phyloP scores from a whole-genome alignment of 2,329 filamentous ascomycete genomes.

The Fusarium temperatum region DNA sequence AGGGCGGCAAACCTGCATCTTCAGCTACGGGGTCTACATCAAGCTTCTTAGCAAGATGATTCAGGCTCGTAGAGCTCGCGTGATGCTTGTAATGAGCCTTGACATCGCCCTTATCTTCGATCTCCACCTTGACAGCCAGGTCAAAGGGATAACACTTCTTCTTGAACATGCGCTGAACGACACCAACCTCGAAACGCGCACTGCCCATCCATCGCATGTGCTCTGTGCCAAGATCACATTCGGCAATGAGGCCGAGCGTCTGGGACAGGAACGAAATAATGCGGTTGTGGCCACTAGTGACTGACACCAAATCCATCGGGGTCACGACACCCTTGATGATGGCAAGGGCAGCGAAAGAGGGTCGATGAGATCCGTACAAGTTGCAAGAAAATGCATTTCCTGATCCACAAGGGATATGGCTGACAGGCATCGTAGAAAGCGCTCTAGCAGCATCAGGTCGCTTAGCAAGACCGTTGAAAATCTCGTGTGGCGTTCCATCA shows the following conservation, averaged over 20 bases:
- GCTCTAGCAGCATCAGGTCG: conserved; percentile 79
- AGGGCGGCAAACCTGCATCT: conserved; percentile 70
- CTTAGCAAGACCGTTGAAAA: conserved; percentile 90
- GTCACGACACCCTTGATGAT: conserved; percentile 90
- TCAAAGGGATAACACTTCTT: conserved; percentile 89
- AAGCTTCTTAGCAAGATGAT: conserved; percentile 34
- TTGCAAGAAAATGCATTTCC: conserved; percentile 96
- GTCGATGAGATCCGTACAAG: conserved; percentile 80
- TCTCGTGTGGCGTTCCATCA: conserved; percentile 90
- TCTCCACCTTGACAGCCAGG: conserved; percentile 83
- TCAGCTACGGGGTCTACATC: conserved; percentile 37
- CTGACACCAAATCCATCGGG: conserved; percentile 83
- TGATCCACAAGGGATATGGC: conserved; percentile 89
- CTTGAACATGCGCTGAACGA: conserved; percentile 78
- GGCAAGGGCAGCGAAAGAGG: conserved; percentile 79
- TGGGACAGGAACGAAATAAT: conserved; percentile 91
- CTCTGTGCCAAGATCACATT: conserved; percentile 89
- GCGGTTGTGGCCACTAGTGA: conserved; percentile 81
- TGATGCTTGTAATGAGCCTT: conserved; percentile 74
- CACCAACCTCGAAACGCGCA: conserved; percentile 84
- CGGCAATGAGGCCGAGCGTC: conserved; percentile 87
- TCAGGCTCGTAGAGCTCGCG: conserved; percentile 47
- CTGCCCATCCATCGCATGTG: conserved; percentile 92
- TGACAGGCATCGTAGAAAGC: conserved; percentile 79
- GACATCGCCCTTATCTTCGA: conserved; percentile 78